These are phyloP conservation scores for Scheffersomyces coipomensis DNA, from an alignment of 805 yeast species.

Conservation along the genomic window DNA sequence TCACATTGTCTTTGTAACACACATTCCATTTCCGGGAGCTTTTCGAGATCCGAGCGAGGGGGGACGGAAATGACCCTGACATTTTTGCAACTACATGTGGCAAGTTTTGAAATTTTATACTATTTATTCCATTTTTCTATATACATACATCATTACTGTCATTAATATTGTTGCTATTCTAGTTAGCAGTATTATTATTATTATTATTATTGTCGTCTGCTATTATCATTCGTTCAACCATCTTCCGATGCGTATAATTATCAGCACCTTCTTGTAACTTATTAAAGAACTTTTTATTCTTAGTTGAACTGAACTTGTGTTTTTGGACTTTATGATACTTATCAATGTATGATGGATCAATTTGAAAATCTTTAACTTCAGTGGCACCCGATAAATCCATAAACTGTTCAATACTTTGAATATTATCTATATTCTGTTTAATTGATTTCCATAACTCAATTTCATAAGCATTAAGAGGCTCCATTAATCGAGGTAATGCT, in stretches of 20 bases:
- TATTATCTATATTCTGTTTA: slow-evolving; percentile 3
- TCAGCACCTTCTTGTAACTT: slow-evolving; percentile 10
- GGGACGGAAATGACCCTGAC: neutral
- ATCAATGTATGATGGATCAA: neutral
- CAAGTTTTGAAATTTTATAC: too few species aligned
- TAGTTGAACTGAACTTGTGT: slow-evolving; percentile 3
- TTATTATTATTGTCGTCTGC: neutral
- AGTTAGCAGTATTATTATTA: neutral
- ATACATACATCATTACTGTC: neutral
- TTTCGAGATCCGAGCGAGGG: too few species aligned
- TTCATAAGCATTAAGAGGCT: slow-evolving; percentile 5
- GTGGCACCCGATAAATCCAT: neutral
- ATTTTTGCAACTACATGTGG: neutral
- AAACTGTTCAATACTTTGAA: neutral
- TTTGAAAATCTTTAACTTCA: neutral
- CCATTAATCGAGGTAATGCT: slow-evolving; percentile 3
- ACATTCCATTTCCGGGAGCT: too few species aligned
- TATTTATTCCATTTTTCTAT: neutral
- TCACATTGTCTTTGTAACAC: too few species aligned
- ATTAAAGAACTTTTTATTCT: slow-evolving; percentile 9
- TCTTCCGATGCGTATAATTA: slow-evolving; percentile 9
- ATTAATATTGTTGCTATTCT: neutral
- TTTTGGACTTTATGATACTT: neutral
- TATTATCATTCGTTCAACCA: slow-evolving; percentile 15
- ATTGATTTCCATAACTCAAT: slow-evolving; percentile 2